phyloP scores from a whole-genome alignment of 148 eudicot genomes.

The Diospyros kaki region DNA sequence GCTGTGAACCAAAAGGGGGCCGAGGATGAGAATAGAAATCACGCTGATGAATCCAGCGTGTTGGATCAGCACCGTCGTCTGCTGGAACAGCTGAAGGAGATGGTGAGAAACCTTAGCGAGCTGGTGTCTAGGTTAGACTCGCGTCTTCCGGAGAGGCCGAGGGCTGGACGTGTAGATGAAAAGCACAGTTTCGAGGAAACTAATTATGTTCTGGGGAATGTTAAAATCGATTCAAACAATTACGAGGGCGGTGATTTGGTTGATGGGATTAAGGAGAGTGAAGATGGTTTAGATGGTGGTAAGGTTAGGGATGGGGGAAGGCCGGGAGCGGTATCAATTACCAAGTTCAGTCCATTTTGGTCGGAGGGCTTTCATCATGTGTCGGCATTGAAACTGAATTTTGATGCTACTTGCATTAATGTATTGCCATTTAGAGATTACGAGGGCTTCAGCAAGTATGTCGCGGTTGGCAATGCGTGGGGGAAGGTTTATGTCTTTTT shows the following conservation, averaged over 20 bases:
- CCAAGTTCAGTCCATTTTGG: slow-evolving; percentile 77
- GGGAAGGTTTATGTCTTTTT: slow-evolving; percentile 64
- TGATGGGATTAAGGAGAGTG: slow-evolving; percentile 16
- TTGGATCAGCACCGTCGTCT: slow-evolving; percentile 46
- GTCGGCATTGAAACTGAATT: slow-evolving; percentile 70
- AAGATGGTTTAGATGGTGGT: slow-evolving; percentile 10
- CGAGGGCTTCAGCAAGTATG: slow-evolving; percentile 77
- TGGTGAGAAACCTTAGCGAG: slow-evolving; percentile 56
- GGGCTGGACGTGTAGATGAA: slow-evolving; percentile 14
- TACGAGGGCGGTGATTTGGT: neutral
- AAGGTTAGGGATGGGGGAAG: slow-evolving; percentile 20
- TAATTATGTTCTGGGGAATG: neutral
- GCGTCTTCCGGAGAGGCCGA: slow-evolving; percentile 18
- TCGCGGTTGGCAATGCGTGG: slow-evolving; percentile 70
- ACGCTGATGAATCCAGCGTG: slow-evolving; percentile 4
- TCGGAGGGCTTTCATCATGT: slow-evolving; percentile 79
- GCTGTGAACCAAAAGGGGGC: slow-evolving; percentile 17
- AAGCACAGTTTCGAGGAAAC: neutral
- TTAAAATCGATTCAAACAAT: slow-evolving; percentile 6
- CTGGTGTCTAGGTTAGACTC: slow-evolving; percentile 75
- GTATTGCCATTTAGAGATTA: slow-evolving; percentile 69
- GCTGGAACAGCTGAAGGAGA: slow-evolving; percentile 65
- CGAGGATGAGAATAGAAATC: neutral
- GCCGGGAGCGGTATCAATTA: slow-evolving; percentile 37
- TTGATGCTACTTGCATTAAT: slow-evolving; percentile 56